phyloP scores from a whole-genome alignment of 225 moss, liverwort and hornwort species.

The Takakia lepidozioides region DNA sequence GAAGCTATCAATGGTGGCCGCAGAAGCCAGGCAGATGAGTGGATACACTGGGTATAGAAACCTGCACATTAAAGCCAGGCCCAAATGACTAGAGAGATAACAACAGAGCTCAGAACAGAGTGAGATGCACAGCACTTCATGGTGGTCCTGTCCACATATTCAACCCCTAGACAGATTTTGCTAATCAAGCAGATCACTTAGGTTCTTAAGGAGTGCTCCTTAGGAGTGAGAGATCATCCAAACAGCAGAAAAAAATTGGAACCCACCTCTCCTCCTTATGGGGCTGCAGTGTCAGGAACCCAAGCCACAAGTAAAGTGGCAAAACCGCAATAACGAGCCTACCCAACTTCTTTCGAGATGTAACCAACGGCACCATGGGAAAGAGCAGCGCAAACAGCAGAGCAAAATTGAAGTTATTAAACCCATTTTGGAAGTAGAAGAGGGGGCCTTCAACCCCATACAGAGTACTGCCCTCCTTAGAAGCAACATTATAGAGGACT shows the following conservation, averaged over 20 bases:
- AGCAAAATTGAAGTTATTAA: slow-evolving; percentile 88
- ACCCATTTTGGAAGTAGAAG: slow-evolving; percentile 79
- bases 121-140: too few species aligned
- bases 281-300: slow-evolving; percentile 86
- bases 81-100: too few species aligned
- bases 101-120: too few species aligned
- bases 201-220: too few species aligned
- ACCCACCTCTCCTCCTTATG: slow-evolving; percentile 95
- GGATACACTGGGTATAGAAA: slow-evolving; percentile 97
- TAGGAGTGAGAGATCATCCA: neutral
- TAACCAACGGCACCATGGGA: slow-evolving; percentile 43
- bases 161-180: too few species aligned
- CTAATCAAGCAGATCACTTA: too few species aligned
- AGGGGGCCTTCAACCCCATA: slow-evolving; percentile 80
- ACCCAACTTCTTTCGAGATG: slow-evolving; percentile 30
- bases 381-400: slow-evolving; percentile 67
- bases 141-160: too few species aligned
- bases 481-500: slow-evolving; percentile 71
- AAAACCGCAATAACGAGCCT: slow-evolving; percentile 54
- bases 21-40: slow-evolving; percentile 89
- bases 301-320: slow-evolving; percentile 79
- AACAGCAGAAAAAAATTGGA: neutral
- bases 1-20: slow-evolving; percentile 69
- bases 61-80: too few species aligned
- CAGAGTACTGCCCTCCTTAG: slow-evolving; percentile 75